These are phyloP conservation scores for Brasenia schreberi DNA, from an alignment of 164 flowering plant species.

Conservation along the genomic window DNA sequence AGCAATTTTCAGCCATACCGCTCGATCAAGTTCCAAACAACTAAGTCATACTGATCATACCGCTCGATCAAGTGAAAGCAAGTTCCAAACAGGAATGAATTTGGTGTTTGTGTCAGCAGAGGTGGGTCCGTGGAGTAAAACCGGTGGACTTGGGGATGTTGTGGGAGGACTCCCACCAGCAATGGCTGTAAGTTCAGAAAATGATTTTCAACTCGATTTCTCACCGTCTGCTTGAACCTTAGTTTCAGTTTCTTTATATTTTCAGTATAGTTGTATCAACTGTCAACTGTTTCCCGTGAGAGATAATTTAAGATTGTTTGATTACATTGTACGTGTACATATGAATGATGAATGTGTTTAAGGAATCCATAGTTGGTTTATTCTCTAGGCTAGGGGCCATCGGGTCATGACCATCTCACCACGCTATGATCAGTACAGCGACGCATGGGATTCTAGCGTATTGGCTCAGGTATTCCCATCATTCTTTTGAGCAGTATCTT, in stretches of 20 bases:
- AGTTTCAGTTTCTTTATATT: too few species aligned
- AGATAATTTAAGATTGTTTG: too few species aligned
- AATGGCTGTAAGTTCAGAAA: constrained; percentile 35
- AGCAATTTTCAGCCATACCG: constrained; percentile 6
- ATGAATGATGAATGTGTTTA: too few species aligned
- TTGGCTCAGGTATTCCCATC: constrained; percentile 32
- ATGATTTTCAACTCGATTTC: too few species aligned
- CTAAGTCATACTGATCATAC: too few species aligned
- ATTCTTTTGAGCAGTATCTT: background rate
- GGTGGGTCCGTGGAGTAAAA: constrained; percentile 80
- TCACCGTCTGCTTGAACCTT: too few species aligned
- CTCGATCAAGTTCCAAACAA: constrained; percentile 7
- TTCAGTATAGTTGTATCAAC: too few species aligned
- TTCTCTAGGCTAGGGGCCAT: constrained; percentile 71
- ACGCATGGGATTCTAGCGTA: constrained; percentile 85
- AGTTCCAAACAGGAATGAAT: constrained; percentile 32
- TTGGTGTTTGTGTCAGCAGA: constrained; percentile 44
- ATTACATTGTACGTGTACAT: too few species aligned
- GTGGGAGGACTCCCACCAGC: constrained; percentile 76
- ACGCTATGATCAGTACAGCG: constrained; percentile 91
- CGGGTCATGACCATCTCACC: constrained; percentile 91
- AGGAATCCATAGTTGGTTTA: too few species aligned
- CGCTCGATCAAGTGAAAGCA: constrained; percentile 3
- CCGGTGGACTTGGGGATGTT: constrained; percentile 91
- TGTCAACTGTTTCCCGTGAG: too few species aligned